phyloP scores from a whole-genome alignment of 306 rosid genomes.

The Vigna trinervia region DNA sequence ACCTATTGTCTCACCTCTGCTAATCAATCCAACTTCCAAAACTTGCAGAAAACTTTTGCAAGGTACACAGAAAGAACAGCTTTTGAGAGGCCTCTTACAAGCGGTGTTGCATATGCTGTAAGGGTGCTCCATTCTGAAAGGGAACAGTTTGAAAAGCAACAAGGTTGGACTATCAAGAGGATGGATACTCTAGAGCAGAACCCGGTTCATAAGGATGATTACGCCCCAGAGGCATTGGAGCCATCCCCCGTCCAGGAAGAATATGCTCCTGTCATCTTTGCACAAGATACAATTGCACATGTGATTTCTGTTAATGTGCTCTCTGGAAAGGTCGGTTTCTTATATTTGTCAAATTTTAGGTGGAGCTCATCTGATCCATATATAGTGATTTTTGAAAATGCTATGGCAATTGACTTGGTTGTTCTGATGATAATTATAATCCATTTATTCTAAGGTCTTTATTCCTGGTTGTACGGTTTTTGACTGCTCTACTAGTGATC shows the following conservation, averaged over 20 bases:
- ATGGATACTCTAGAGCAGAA: slow-evolving; percentile 85
- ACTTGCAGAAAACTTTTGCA: slow-evolving; percentile 80
- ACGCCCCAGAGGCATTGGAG: slow-evolving; percentile 73
- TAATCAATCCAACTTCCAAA: slow-evolving; percentile 53
- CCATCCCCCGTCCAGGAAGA: slow-evolving; percentile 81
- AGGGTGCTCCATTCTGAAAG: slow-evolving; percentile 96
- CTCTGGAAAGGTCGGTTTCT: slow-evolving; percentile 76
- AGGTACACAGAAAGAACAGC: slow-evolving; percentile 95
- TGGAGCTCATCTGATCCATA: slow-evolving; percentile 23
- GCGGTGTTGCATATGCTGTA: slow-evolving; percentile 99
- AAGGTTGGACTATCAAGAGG: slow-evolving; percentile 96
- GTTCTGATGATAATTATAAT: slow-evolving; percentile 7
- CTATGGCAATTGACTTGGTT: slow-evolving; percentile 8
- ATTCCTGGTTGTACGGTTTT: not conserved
- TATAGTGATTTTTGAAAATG: slow-evolving; percentile 8
- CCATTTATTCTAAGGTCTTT: slow-evolving; percentile 15
- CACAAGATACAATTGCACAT: slow-evolving; percentile 93
- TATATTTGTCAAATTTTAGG: slow-evolving; percentile 28
- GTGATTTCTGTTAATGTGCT: slow-evolving; percentile 87
- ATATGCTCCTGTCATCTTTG: slow-evolving; percentile 99
- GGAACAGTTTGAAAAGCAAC: slow-evolving; percentile 94
- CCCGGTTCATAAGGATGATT: slow-evolving; percentile 77
- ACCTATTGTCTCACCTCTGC: slow-evolving; percentile 19
- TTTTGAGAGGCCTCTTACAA: slow-evolving; percentile 97
- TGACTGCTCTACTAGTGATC: not conserved